A percentile compares a stretch with the other conserved stretches of the same genome.
Evolutionary conservation across 768 basidiomycete genomes (phyloP).

Genomic region (Pulveroboletus sp.): DNA sequence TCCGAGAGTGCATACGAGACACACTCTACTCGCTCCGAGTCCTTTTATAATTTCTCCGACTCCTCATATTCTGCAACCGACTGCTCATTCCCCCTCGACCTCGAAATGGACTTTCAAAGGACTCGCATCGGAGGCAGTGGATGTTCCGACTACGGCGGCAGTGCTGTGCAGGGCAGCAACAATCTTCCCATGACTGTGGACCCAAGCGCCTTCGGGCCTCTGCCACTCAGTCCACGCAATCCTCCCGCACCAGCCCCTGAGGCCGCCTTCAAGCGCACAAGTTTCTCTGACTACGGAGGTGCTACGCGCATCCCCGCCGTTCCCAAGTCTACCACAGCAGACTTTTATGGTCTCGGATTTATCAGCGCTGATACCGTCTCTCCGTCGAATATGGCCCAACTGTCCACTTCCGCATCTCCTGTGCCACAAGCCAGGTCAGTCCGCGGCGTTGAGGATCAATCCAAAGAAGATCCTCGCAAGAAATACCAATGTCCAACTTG

Average conservation of each 20-base stretch:
- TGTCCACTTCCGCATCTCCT: constrained; percentile 44
- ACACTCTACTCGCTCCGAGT: constrained; percentile 64
- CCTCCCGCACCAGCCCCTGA: constrained; percentile 38
- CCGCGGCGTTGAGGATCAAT: constrained; percentile 40
- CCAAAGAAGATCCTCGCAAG: constrained; percentile 65
- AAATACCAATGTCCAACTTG: constrained; percentile 77
- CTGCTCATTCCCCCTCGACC: constrained; percentile 61
- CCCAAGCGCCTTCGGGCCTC: constrained; percentile 55
- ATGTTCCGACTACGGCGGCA: constrained; percentile 53
- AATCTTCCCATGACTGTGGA: constrained; percentile 44
- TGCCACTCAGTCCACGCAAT: constrained; percentile 57
- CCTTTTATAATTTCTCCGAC: constrained; percentile 63
- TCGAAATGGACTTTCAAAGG: constrained; percentile 71
- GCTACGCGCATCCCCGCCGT: constrained; percentile 46
- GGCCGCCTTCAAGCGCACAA: constrained; percentile 40
- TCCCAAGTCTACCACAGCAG: constrained; percentile 48
- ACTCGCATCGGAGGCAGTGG: constrained; percentile 50
- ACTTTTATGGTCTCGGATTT: constrained; percentile 41
- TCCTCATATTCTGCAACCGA: constrained; percentile 49
- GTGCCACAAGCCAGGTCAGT: constrained; percentile 38
- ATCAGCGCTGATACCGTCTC: constrained; percentile 44
- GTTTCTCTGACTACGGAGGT: constrained; percentile 68
- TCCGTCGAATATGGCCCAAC: constrained; percentile 51
- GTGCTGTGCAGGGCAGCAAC: constrained; percentile 35
- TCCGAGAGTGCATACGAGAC: constrained; percentile 76